Evolutionary conservation across 2,329 filamentous ascomycete species (phyloP).

Genomic region (Pseudogymnoascus verrucosus): DNA sequence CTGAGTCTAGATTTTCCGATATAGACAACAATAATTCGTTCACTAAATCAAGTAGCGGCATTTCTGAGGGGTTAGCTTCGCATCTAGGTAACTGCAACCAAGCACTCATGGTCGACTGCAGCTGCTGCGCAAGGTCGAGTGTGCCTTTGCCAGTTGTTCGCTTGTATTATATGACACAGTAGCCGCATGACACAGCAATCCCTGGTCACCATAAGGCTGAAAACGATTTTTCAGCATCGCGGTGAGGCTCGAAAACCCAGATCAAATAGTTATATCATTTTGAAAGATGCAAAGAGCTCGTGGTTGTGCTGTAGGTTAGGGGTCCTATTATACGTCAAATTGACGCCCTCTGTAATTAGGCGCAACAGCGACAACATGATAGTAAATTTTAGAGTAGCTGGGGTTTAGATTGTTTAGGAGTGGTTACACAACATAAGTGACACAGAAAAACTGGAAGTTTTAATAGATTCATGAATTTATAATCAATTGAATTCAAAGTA

Average conservation of each 20-base stretch:
- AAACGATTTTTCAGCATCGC: no score
- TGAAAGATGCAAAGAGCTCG: slow-evolving; percentile 12
- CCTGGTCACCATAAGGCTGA: no score
- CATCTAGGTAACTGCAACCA: no score
- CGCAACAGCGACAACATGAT: slow-evolving; percentile 14
- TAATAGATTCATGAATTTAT: no score
- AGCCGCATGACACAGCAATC: no score
- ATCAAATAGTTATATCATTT: neutral
- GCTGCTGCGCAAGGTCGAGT: no score
- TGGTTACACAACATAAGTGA: slow-evolving; percentile 13
- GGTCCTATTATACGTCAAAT: slow-evolving; percentile 14
- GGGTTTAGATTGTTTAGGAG: slow-evolving; percentile 14
- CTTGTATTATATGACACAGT: no score
- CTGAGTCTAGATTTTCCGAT: neutral
- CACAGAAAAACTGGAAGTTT: no score
- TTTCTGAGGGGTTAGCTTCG: neutral
- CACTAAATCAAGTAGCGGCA: neutral
- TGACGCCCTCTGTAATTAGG: slow-evolving; percentile 12
- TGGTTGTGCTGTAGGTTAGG: slow-evolving; percentile 15
- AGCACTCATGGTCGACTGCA: no score
- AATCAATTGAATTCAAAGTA: no score
- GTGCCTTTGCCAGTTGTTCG: no score
- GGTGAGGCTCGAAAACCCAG: neutral
- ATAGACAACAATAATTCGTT: neutral
- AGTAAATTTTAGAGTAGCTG: slow-evolving; percentile 15